These are phyloP conservation scores for Podospora pseudocomata DNA, from an alignment of 495 filamentous ascomycete genomes.

Conservation along the genomic window DNA sequence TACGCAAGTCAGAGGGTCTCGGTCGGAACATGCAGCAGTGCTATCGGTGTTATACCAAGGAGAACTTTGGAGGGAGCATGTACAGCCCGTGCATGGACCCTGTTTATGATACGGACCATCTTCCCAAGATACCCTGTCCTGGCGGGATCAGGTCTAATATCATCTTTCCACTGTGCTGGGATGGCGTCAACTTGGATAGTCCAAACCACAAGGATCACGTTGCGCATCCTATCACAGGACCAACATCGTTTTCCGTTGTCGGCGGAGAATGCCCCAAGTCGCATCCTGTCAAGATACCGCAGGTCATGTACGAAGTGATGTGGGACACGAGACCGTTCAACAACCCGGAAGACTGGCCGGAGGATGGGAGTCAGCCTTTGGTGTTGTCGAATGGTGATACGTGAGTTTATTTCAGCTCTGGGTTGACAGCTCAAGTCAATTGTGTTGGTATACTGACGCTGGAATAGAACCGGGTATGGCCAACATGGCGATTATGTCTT, in stretches of 20 bases:
- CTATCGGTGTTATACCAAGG: neutral
- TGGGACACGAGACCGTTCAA: constrained; percentile 34
- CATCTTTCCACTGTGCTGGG: constrained; percentile 43
- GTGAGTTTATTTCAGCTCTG: constrained; percentile 24
- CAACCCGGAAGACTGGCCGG: constrained; percentile 36
- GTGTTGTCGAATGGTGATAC: constrained; percentile 44
- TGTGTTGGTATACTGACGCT: neutral
- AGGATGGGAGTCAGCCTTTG: constrained; percentile 42
- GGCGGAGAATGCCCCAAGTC: constrained; percentile 25
- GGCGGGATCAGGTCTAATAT: constrained; percentile 43
- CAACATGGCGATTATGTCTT: constrained; percentile 50
- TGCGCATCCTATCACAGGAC: constrained; percentile 22
- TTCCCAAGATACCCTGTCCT: constrained; percentile 25
- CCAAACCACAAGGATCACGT: constrained; percentile 42
- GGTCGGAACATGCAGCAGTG: constrained; percentile 33
- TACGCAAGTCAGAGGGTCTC: constrained; percentile 29
- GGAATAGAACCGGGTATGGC: constrained; percentile 36
- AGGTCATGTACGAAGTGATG: constrained; percentile 22
- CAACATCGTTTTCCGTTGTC: neutral
- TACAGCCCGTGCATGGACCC: constrained; percentile 5
- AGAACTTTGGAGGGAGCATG: neutral
- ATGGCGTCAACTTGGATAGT: constrained; percentile 26
- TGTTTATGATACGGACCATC: neutral
- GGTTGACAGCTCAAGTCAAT: neutral
- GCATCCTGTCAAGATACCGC: constrained; percentile 28